Percentiles rank a stretch among this genome's conserved stretches.
phyloP scores from a whole-genome alignment of 192 early-diverging fungal species.

The Podila clonocystis region DNA sequence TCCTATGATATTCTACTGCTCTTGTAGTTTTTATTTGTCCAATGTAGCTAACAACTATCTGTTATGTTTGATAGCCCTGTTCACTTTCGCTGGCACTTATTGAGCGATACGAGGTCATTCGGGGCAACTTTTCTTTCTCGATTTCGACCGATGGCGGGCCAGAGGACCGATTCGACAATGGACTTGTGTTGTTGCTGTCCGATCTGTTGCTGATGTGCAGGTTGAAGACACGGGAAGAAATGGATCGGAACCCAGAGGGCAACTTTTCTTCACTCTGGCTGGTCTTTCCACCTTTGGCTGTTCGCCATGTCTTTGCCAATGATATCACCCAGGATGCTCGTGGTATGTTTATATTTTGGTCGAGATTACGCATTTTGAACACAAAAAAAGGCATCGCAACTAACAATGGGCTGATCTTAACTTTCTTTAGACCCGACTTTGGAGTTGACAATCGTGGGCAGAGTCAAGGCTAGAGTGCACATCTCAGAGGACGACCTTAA shows the following conservation, averaged over 20 bases:
- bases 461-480: constrained; percentile 31
- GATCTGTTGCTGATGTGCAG: constrained; percentile 58
- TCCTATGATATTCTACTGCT: background rate
- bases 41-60: constrained; percentile 9
- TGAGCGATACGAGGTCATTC: constrained; percentile 37
- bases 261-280: constrained; percentile 38
- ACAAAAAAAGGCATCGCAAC: no score
- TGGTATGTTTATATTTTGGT: constrained; percentile 10
- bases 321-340: constrained; percentile 24
- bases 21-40: background rate
- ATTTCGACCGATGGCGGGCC: constrained; percentile 25
- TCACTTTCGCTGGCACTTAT: constrained; percentile 28
- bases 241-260: constrained; percentile 27
- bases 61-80: constrained; percentile 29
- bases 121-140: constrained; percentile 33
- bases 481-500: constrained; percentile 28
- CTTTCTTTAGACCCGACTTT: constrained; percentile 11
- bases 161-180: constrained; percentile 37
- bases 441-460: constrained; percentile 40
- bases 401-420: no score
- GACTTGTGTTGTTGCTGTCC: constrained; percentile 53
- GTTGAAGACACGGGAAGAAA: constrained; percentile 50
- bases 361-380: background rate
- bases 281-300: constrained; percentile 58
- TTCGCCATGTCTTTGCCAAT: constrained; percentile 50